These are phyloP conservation scores for Tulasnella sp. DNA, from an alignment of 768 basidiomycete species.

Conservation along the genomic window DNA sequence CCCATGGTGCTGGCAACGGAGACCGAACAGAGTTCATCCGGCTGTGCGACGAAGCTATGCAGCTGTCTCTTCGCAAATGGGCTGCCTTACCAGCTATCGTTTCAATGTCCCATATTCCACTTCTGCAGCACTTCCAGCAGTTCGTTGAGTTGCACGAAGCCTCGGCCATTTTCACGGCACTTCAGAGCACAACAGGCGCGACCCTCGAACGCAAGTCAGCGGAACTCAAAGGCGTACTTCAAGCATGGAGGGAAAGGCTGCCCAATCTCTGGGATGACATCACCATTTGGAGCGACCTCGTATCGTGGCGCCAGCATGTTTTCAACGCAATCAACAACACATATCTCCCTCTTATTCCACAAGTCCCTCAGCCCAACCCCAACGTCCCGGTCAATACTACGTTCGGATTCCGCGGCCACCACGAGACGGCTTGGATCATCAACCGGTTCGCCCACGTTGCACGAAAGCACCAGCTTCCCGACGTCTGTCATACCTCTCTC, in stretches of 20 bases:
- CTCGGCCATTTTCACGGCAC: constrained; percentile 85
- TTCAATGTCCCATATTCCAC: constrained; percentile 87
- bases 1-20: constrained; percentile 57
- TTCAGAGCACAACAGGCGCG: constrained; percentile 76
- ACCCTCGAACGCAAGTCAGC: constrained; percentile 94
- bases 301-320: constrained; percentile 98
- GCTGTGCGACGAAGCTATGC: constrained; percentile 92
- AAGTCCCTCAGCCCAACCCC: constrained; percentile 15
- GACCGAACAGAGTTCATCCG: constrained; percentile 82
- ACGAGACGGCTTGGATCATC: constrained; percentile 99
- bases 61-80: constrained; percentile 95
- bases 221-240: constrained; percentile 93
- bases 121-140: constrained; percentile 97
- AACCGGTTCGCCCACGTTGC: constrained; percentile 99
- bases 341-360: constrained; percentile 82
- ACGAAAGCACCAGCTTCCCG: constrained; percentile 90
- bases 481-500: constrained; percentile 90
- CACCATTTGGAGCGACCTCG: constrained; percentile 97
- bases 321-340: constrained; percentile 96
- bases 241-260: constrained; percentile 94
- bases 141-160: constrained; percentile 98
- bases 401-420: constrained; percentile 91
- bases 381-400: constrained; percentile 55
- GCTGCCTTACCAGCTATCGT: constrained; percentile 78
- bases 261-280: constrained; percentile 97